Evolutionary conservation across 2,329 filamentous ascomycete species (phyloP).

Genomic region (Orbilia quercus): DNA sequence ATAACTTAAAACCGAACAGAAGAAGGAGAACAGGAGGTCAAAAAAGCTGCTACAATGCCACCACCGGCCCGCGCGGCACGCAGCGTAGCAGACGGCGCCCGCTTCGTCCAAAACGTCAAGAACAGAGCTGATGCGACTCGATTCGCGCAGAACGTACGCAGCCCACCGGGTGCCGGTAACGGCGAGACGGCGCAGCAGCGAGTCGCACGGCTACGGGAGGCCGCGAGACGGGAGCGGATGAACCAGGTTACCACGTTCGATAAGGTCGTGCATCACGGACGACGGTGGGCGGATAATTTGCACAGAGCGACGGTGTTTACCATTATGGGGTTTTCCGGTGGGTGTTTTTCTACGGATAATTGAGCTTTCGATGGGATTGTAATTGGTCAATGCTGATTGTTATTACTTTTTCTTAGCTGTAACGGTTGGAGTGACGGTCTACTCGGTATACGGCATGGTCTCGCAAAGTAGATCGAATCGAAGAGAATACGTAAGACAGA

Average conservation of each 20-base stretch:
- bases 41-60: constrained; percentile 9
- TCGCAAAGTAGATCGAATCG: constrained; percentile 48
- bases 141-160: constrained; percentile 52
- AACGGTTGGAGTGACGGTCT: constrained; percentile 46
- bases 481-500: constrained; percentile 54
- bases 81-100: constrained; percentile 52
- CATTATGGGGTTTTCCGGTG: constrained; percentile 72
- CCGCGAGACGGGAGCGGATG: constrained; percentile 65
- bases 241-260: constrained; percentile 69
- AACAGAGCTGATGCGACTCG: constrained; percentile 53
- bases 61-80: constrained; percentile 43
- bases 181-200: constrained; percentile 69
- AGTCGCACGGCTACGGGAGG: constrained; percentile 67
- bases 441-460: constrained; percentile 54
- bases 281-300: constrained; percentile 71
- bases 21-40: not conserved
- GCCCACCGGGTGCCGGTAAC: constrained; percentile 29
- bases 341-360: constrained; percentile 11
- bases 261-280: constrained; percentile 67
- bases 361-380: too few species aligned
- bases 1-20: not conserved
- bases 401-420: constrained; percentile 45
- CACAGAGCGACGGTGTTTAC: constrained; percentile 72
- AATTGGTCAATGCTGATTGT: too few species aligned
- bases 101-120: constrained; percentile 54